Evolutionary conservation across 345 rosid genomes (phyloP), one percentile per base, ranked within the genome.

Genomic region (Citrus mangshanensis): DNA sequence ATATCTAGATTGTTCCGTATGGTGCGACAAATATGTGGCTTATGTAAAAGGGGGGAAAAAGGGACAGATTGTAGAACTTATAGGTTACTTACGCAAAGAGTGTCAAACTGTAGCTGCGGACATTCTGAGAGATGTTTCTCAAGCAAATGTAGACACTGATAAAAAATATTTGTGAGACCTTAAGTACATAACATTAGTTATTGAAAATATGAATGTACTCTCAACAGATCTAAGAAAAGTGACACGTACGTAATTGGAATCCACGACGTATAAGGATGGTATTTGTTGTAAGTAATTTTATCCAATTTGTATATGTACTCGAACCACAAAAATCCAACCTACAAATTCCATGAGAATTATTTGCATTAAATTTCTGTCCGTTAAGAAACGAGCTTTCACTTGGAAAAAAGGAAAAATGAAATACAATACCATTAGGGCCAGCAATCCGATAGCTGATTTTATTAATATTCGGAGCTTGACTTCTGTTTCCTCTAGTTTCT

Each of bases 241-340:
- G 79, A 74, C 65, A 42, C 94, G 14, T 91, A 96, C 99, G 99
- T 94, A 74, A 96, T 91, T 49, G 99, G 99, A 83, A 96, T 96
- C 99, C 99, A 96, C 6, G 99, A 96, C 69, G 98, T 96, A 80
- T 94, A 96, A 68, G 99, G 99, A 85, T 96, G 99, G 84, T 86
- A 96, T 82, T 94, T 96, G 86, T 96, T 96, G 92, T 96, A 96
- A 38, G 95, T 85, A 72, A 86, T 49, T 88, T 94, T 96, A 89
- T 96, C 99, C 90, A 96, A 74, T 93, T 87, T 96, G 97, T 90
- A 96, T 73, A 96, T 85, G 79, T 93, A 82, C 89, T 94, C 97
- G 3, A 73, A 87, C 99, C 99, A 96, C 81, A 91, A 79, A 83
- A 81, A 93, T 74, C 99, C 99, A 63, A 83, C 85, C 99, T 96